A percentile compares a stretch with the other conserved stretches of the same genome.
These are phyloP conservation scores for Trichoderma endophyticum DNA, from an alignment of 2,329 filamentous ascomycete species.

Conservation along the genomic window DNA sequence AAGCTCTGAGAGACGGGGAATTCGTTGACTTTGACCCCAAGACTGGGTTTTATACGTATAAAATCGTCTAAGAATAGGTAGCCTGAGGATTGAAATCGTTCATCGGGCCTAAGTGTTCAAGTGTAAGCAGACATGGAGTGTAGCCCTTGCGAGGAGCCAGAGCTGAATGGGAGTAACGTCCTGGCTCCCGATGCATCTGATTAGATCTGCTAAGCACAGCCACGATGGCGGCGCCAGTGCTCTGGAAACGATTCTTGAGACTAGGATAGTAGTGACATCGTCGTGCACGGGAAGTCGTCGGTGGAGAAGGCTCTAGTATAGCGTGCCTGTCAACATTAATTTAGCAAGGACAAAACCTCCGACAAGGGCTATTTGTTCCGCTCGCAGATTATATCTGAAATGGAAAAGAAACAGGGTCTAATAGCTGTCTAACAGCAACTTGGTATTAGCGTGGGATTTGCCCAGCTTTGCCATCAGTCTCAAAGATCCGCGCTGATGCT, in stretches of 20 bases:
- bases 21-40: neutral
- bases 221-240: neutral
- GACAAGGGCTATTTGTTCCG: neutral
- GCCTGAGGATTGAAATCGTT: neutral
- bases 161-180: neutral
- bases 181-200: neutral
- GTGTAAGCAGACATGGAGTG: neutral
- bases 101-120: neutral
- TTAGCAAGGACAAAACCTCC: neutral
- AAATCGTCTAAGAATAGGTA: neutral
- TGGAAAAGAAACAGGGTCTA: neutral
- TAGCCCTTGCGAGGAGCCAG: neutral
- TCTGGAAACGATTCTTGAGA: neutral
- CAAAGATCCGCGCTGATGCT: neutral
- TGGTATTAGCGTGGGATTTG: neutral
- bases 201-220: neutral
- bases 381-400: neutral
- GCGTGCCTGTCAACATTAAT: neutral
- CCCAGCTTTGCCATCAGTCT: neutral
- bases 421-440: neutral
- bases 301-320: neutral
- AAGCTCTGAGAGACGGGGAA: neutral
- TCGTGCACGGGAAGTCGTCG: neutral
- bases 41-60: neutral
- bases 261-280: neutral